A percentile compares a stretch with the other conserved stretches of the same genome.
These are phyloP conservation scores for Annulohypoxylon maeteangense DNA, from an alignment of 495 filamentous ascomycete species.

Conservation along the genomic window DNA sequence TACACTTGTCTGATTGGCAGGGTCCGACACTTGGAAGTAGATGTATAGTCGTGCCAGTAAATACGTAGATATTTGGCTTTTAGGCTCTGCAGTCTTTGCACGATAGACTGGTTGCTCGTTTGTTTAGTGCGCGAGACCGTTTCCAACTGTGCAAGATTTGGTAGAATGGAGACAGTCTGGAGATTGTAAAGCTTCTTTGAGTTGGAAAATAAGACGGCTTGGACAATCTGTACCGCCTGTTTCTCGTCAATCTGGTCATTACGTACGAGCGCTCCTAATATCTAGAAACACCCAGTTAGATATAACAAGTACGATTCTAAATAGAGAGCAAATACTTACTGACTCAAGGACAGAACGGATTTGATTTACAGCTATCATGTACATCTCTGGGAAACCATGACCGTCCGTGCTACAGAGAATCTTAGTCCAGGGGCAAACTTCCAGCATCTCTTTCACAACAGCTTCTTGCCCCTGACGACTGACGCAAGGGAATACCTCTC, in stretches of 20 bases:
- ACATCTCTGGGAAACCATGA: slow-evolving; percentile 86
- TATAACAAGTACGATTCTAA: neutral
- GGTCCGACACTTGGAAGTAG: slow-evolving; percentile 72
- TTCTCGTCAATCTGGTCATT: slow-evolving; percentile 63
- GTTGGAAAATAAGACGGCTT: slow-evolving; percentile 75
- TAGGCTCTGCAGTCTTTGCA: slow-evolving; percentile 18
- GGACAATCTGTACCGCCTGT: slow-evolving; percentile 68
- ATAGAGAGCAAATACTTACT: slow-evolving; percentile 50
- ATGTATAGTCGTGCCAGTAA: slow-evolving; percentile 84
- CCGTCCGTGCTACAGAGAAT: slow-evolving; percentile 89
- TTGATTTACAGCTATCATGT: slow-evolving; percentile 79
- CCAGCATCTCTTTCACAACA: slow-evolving; percentile 77
- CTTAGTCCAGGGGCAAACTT: slow-evolving; percentile 80
- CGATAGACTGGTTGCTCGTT: slow-evolving; percentile 44
- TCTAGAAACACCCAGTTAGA: slow-evolving; percentile 50
- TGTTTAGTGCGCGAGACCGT: slow-evolving; percentile 6
- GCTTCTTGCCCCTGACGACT: slow-evolving; percentile 82
- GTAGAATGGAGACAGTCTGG: slow-evolving; percentile 22
- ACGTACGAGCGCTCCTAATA: slow-evolving; percentile 70
- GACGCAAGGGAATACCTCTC: slow-evolving; percentile 85
- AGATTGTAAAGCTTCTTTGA: slow-evolving; percentile 74
- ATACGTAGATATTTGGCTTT: slow-evolving; percentile 70
- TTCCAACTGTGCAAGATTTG: slow-evolving; percentile 10
- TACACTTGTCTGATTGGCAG: slow-evolving; percentile 74
- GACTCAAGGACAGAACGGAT: slow-evolving; percentile 78